Base-by-base conservation (phyloP, 2,329 filamentous ascomycete species). In the Alternaria dauci region DNA sequence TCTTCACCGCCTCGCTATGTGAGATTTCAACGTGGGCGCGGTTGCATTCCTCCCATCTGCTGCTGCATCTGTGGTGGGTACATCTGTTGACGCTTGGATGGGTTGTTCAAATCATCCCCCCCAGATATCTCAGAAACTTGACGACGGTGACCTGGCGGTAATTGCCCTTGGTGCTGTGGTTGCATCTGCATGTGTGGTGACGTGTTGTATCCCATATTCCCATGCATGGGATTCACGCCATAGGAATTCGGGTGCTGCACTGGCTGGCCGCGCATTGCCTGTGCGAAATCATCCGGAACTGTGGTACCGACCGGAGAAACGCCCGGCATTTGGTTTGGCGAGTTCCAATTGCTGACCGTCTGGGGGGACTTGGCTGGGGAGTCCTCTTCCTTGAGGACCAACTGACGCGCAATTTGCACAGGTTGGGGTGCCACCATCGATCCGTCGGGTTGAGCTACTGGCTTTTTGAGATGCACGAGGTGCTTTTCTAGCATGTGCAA, bases 401-500 rank as follows among this genome's bases (percentile, higher is more conserved):
- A 85, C 44, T 86, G 85, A 20, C 84, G 81, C 38, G 79, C 82
- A 55, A 87, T 82, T 23, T 81, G 75, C 30, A 85, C 81, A 3
- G 83, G 80, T 30, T 83, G 81, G 16, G 84, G 81, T 2, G 82
- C 80, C n/a, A 85, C 85, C 76, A 87, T 84, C 1, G 57, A 26
- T 8, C 76, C 74, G 0, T 81, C 78, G 47, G 77, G 78, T 61
- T 68, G 73, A 5, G 71, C 67, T 20, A 66, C 50, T 59, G 88
- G 86, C 73, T 92, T 93, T 74, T 96, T 89, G 62, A 97, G 84
- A 75, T 93, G 90, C n/a, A 88, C 86, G 51, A 98, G 84, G 75
- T 97, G 93, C 74, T 94, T 96, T 78, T 95, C 92, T 30, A 99
- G 85, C 81, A 96, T 87, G 34, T 88, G 84, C 28, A 97, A 81